Evolutionary conservation across 208 protist genomes (phyloP), one percentile per base, ranked within the genome.

Genomic region (Leptomonas pyrrhocoris): DNA sequence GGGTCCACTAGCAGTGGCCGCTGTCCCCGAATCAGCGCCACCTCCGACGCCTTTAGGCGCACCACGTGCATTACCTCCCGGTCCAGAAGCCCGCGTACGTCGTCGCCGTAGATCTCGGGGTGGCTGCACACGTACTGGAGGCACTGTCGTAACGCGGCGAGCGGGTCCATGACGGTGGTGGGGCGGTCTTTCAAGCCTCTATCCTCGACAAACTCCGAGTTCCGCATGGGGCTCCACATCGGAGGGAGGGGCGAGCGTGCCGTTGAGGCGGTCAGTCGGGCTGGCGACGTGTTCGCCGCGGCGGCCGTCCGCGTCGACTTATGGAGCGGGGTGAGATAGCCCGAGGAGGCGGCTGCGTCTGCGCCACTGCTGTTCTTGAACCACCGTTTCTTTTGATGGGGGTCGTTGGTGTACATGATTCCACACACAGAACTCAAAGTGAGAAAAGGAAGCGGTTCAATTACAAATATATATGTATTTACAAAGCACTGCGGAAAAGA

Each of bases 101-200:
- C 79, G 45, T 64, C 81, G 27, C 91, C 91, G 70, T 96, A 96
- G 5, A 86, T 51, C 31, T 96, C 88, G 2, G 91, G 91, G 77
- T 92, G 88, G 51, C 59, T 83, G 64, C 75, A 77, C 46, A 96
- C 77, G 78, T 93, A 88, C 30, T 81, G 73, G 38, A 96, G 84
- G 73, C 91, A 96, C 27, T 83, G 77, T 1, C 90, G 84, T 43
- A 96, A 77, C 66, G 88, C 77, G 28, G 86, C 82, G 1, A 94
- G 28, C 5, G 91, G 90, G 34, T 95, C 90, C 62, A 94, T 89
- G 18, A 95, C 78, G 28, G 43, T 60, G 8, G 30, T 69, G 31
- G 46, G 23, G 7, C 12, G 23, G 11, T n/a, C 19, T 27, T 51
- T 21, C 27, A 19, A 1, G n/a, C 1, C 18, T 11, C 4, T 43